Conservation (phyloP, 1,284 basidiomycete genomes). For the Peniophora sp. region DNA sequence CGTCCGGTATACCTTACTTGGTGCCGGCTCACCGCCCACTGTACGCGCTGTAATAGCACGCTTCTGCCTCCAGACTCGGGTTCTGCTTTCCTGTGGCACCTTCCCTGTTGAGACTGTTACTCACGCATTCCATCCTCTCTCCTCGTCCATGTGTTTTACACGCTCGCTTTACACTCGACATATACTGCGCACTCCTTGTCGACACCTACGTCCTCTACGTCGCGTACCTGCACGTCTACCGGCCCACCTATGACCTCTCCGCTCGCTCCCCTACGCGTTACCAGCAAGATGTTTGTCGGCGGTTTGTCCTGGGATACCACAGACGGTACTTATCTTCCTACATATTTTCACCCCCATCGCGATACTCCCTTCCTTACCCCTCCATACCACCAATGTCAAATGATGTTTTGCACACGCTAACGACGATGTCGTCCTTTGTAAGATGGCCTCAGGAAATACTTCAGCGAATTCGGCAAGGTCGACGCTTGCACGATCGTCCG, state of each 20-base stretch:
- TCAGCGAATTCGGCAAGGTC: constrained; percentile 73
- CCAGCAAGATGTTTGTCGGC: constrained; percentile 98
- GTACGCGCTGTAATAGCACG: too few relatives aligned
- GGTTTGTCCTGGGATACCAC: constrained; percentile 98
- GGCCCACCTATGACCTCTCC: not conserved
- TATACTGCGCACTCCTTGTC: not conserved
- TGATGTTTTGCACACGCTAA: constrained; percentile 31
- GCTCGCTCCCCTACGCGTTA: not conserved
- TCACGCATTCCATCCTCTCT: too few relatives aligned
- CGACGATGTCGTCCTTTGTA: constrained; percentile 22
- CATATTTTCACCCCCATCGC: constrained; percentile 1
- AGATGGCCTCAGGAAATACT: constrained; percentile 69
- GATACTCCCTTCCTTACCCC: constrained; percentile 1
- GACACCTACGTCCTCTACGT: not conserved
- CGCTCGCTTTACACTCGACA: not conserved
- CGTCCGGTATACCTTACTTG: too few relatives aligned
- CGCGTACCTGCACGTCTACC: not conserved
- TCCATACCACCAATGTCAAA: constrained; percentile 5
- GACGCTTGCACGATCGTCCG: constrained; percentile 95
- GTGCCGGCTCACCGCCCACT: too few relatives aligned
- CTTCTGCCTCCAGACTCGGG: too few relatives aligned
- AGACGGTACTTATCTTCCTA: constrained; percentile 63
- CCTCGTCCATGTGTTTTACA: too few relatives aligned
- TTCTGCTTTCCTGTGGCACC: too few relatives aligned
- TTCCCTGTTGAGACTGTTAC: too few relatives aligned